phyloP scores from a whole-genome alignment of 1,139 yeast species.

The Blastobotrys persicus region DNA sequence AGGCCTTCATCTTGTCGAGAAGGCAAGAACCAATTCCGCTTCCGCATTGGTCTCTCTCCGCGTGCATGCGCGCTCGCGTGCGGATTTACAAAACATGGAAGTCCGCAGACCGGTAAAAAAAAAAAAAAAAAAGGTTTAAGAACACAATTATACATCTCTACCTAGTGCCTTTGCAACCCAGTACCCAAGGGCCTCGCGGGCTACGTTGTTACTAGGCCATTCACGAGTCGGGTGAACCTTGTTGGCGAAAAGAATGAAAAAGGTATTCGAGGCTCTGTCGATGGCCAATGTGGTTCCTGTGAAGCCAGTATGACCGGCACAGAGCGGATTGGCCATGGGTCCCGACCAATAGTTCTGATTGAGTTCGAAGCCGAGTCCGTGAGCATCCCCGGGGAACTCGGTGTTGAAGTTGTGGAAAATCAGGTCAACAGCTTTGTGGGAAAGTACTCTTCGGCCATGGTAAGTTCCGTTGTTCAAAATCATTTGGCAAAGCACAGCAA shows the following conservation, averaged over 20 bases:
- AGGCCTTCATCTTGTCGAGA: neutral
- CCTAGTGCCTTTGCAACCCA: constrained; percentile 17
- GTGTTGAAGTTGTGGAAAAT: constrained; percentile 19
- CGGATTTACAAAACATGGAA: constrained; percentile 2
- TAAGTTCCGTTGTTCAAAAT: constrained; percentile 20
- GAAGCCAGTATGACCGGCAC: constrained; percentile 25
- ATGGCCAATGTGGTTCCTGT: constrained; percentile 25
- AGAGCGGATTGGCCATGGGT: constrained; percentile 14
- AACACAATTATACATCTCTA: constrained; percentile 9
- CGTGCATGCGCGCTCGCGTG: neutral
- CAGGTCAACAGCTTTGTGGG: constrained; percentile 16
- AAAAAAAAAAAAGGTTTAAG: neutral
- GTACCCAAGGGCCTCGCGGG: constrained; percentile 18
- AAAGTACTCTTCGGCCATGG: constrained; percentile 15
- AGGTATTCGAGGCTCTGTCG: constrained; percentile 18
- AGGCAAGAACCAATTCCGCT: neutral
- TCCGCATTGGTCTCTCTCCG: neutral
- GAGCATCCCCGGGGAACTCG: constrained; percentile 19
- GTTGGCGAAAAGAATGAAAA: constrained; percentile 20
- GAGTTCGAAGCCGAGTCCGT: constrained; percentile 25
- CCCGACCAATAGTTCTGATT: constrained; percentile 22
- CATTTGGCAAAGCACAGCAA: constrained; percentile 22
- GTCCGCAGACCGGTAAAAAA: no score
- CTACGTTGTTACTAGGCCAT: constrained; percentile 18
- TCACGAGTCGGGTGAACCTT: constrained; percentile 22